Base-by-base conservation (phyloP, 2,329 filamentous ascomycete genomes). In the Aspergillus quadricinctus region DNA sequence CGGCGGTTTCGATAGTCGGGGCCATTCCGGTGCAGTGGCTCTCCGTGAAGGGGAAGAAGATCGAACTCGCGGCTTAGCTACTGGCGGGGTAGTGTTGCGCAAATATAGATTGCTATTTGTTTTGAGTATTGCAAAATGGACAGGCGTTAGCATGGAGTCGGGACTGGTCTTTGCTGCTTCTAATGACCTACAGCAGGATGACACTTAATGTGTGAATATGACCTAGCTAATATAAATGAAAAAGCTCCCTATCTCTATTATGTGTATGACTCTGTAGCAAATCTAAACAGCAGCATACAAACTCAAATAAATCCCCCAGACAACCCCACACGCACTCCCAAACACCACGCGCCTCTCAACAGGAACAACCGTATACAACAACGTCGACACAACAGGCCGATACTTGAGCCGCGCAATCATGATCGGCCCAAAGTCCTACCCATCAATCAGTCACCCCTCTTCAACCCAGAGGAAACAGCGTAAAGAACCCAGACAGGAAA, bases 231-330 rank as follows among this genome's bases (percentile, higher is more conserved):
- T 14, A 43, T 4, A 8, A 43, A 43, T 4, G 5, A 5, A 37
- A 37, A 37, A 37, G 2, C 17, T 17, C 28, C 28, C 9, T 3
- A 27, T 5, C 14, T 17, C 6, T 14, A 14, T 4, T 35, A 35
- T 3, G 17, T 7, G 17, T 17, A 37, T 37, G 6, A 27, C 2
- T 46, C 11, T 23, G 6, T n/a, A 19, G 2, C 40, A 10, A 6
- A 35, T 46, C 52, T 65, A 74, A 61, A 66, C 63, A 25, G 74
- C 77, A 40, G 80, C 81, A 61, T 84, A 73, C 66, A 92, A 74
- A 68, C 88, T 90, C 74, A 92, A 77, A 70, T 89, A 92, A 45
- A 92, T 79, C 0, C 87, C 86, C 89, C 89, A 93, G 14, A 78
- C 81, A 25, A 93, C 79, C 4, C 89, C 89, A 19, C 88, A 88